Evolutionary conservation across 192 early-diverging fungal genomes (phyloP), one percentile per base, ranked within the genome.

Genomic region (Geranomyces variabilis): DNA sequence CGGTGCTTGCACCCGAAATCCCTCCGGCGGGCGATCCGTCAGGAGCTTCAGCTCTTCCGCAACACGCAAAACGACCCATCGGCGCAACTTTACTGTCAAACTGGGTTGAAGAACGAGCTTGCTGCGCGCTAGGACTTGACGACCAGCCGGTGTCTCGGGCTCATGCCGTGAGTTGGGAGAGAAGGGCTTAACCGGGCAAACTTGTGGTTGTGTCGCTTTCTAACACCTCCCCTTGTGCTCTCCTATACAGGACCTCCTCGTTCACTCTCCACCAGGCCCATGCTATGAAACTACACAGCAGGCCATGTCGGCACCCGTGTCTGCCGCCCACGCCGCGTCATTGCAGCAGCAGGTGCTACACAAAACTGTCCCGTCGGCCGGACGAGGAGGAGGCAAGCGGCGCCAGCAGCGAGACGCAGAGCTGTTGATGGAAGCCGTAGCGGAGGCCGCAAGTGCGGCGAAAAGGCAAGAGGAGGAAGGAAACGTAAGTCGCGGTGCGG

Each of bases 101-200:
- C 76, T 86, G 83, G 82, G 85, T 84, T 3, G 85, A 86, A 63
- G 85, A 86, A 55, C 74, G 85, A 6, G 85, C 85, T 8, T 60
- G 58, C 31, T 53, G 51, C 51, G 51, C 51, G 51, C 17, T 53
- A 7, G 51, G 51, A 26, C 51, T 53, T 3, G 51, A 53, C 15
- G 51, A 53, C 51, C 51, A 53, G 51, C 51, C 51, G 24, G 51
- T 53, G 51, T 53, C 51, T 15, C 3, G 17, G 24, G 51, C 7
- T n/a, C 51, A 53, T 17, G 17, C 51, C 51, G 70, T 49, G 79
- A 78, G 34, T 60, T 59, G 3, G 80, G 80, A n/a, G 80, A 82
- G 55, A 21, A 61, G 29, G n/a, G n/a, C n/a, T n/a, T n/a, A n/a
- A n/a, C n/a, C n/a, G n/a, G n/a, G n/a, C n/a, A n/a, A n/a, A n/a